Base-by-base conservation (phyloP, 2,329 filamentous ascomycete species). In the Aspergillus nomiae region DNA sequence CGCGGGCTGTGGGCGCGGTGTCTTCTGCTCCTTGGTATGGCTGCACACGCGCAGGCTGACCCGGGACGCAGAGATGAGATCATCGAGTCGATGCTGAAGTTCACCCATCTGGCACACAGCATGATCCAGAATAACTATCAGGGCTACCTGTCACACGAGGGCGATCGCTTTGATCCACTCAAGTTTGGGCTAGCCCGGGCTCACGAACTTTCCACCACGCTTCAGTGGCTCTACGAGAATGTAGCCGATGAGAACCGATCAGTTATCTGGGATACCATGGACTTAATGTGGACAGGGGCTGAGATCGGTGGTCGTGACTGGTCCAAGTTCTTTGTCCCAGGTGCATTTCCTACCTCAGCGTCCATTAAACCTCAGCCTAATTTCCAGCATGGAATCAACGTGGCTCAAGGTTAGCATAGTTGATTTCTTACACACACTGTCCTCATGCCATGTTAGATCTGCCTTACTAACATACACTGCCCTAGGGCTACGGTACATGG, bases 41-140 rank as follows among this genome's bases (percentile, higher is more conserved):
- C 77, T 14, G 76, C 77, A 62, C 65, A 75, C 66, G 81, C 83
- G 67, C 82, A 86, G 64, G 85, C 82, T 2, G 81, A 86, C 46
- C 76, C 75, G 45, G 36, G n/a, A 9, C 48, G 56, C 9, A 54
- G 32, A 36, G 19, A 54, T 36, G 51, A 54, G n/a, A 82, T 87
- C 41, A 73, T 87, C 1, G 71, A 80, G 58, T 77, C 84, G 0
- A 80, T 87, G 74, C 79, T 85, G 64, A 76, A 73, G 28, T 88
- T 86, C 66, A 73, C 84, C 43, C 68, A 74, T 4, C 72, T 88
- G 4, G 82, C 83, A 69, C 79, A 87, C 65, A 73, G 71, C 36
- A 89, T 89, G 86, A 77, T 89, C 21, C 74, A 78, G 60, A 72
- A 86, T 61, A 81, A 86, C 65, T 82, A 81, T 51, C 80, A 80